Evolutionary conservation across 768 basidiomycete species (phyloP).

Genomic region (Leccinum subtestaceum): DNA sequence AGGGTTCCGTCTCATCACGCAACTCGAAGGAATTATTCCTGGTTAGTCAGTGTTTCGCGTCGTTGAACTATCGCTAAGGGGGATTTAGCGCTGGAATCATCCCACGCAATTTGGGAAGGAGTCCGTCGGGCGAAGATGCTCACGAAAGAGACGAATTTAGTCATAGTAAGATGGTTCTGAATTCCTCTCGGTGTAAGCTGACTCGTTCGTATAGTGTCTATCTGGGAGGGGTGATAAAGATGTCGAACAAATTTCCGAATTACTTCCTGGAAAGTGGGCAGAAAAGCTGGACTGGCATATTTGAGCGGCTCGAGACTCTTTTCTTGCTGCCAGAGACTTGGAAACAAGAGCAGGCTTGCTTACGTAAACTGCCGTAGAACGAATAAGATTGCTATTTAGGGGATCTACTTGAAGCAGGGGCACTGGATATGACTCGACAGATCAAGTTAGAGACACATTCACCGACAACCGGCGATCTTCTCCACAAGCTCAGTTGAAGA

Average conservation of each 20-base stretch:
- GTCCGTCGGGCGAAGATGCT: conserved; percentile 81
- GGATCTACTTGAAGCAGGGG: not conserved
- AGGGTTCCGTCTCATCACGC: conserved; percentile 89
- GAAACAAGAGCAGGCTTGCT: not conserved
- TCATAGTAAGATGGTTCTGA: conserved; percentile 64
- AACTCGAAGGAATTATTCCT: conserved; percentile 96
- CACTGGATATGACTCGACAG: conserved; percentile 18
- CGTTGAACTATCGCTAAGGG: conserved; percentile 6
- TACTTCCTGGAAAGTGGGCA: conserved; percentile 92
- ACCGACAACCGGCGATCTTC: not conserved
- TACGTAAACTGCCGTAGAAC: not conserved
- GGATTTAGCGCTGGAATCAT: conserved; percentile 79
- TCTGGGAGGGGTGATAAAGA: conserved; percentile 98
- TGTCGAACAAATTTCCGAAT: conserved; percentile 92
- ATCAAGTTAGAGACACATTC: too few relatives aligned
- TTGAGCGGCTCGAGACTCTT: conserved; percentile 17
- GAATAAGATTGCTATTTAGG: conserved; percentile 10
- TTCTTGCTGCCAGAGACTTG: not conserved
- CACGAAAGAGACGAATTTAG: conserved; percentile 81
- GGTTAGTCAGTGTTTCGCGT: conserved; percentile 43
- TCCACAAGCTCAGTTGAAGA: conserved; percentile 16
- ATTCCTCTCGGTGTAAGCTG: not conserved
- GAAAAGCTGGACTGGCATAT: conserved; percentile 93
- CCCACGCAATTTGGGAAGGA: conserved; percentile 94
- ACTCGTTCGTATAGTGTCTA: conserved; percentile 57